Percentiles rank a stretch among this genome's conserved stretches.
These are phyloP conservation scores for Bothriochloa decipiens DNA, from an alignment of 176 grass and related monocot species.

Conservation along the genomic window DNA sequence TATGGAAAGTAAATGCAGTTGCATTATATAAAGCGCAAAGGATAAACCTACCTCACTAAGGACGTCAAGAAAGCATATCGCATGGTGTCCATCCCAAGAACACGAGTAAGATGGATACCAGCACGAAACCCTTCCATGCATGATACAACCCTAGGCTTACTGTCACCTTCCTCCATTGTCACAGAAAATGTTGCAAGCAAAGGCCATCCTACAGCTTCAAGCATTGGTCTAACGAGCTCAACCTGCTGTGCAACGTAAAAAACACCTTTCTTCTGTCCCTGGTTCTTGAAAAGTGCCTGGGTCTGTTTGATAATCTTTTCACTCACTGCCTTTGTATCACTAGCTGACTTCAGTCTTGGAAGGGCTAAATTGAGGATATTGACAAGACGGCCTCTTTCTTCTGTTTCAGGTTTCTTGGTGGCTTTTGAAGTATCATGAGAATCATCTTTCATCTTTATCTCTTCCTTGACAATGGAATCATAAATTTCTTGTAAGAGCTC, in stretches of 20 bases:
- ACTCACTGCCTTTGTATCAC: constrained; percentile 92
- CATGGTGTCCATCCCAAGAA: constrained; percentile 99
- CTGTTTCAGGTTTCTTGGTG: constrained; percentile 64
- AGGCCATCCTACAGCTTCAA: constrained; percentile 99
- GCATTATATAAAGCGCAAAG: constrained; percentile 16
- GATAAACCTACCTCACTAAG: constrained; percentile 70
- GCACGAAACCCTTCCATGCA: constrained; percentile 99
- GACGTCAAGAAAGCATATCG: constrained; percentile 99
- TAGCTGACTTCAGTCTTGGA: constrained; percentile 79
- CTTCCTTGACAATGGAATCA: constrained; percentile 94
- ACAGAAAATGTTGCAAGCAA: constrained; percentile 98
- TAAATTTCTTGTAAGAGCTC: constrained; percentile 97
- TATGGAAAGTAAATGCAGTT: constrained; percentile 21
- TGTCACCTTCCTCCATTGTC: constrained; percentile 99
- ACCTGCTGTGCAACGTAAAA: constrained; percentile 90
- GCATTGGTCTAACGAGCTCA: constrained; percentile 98
- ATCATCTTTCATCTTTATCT: constrained; percentile 96
- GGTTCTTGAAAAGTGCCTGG: constrained; percentile 85
- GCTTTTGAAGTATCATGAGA: constrained; percentile 45
- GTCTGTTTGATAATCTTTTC: constrained; percentile 91
- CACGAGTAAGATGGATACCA: constrained; percentile 96
- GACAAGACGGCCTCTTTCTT: constrained; percentile 81
- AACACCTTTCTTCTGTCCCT: constrained; percentile 83
- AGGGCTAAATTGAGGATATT: constrained; percentile 97
- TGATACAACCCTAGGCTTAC: constrained; percentile 87